Conservation (phyloP, 495 filamentous ascomycete species). For the Massariosphaeria phaeospora region DNA sequence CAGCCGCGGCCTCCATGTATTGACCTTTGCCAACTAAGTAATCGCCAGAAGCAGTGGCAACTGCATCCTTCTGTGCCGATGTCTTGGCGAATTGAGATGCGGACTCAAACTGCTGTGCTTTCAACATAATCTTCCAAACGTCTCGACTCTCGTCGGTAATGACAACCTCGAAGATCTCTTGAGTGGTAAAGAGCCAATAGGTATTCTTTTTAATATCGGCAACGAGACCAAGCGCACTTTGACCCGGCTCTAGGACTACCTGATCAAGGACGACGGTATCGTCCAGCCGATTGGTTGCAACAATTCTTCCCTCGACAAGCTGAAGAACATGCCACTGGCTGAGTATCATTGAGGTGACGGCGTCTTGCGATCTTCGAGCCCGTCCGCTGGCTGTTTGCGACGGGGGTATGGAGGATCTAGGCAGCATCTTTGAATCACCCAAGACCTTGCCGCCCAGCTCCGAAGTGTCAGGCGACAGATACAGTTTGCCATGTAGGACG, state of each 20-base stretch:
- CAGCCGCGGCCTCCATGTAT: constrained; percentile 76
- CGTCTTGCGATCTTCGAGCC: constrained; percentile 59
- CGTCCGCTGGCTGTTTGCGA: constrained; percentile 61
- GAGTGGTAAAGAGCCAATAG: constrained; percentile 87
- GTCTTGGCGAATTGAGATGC: constrained; percentile 75
- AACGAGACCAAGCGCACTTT: constrained; percentile 71
- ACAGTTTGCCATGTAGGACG: constrained; percentile 77
- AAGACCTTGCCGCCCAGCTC: constrained; percentile 61
- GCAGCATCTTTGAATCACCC: constrained; percentile 66
- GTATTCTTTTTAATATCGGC: constrained; percentile 90
- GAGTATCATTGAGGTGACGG: constrained; percentile 72
- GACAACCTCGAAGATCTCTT: constrained; percentile 90
- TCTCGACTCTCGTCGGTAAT: constrained; percentile 86
- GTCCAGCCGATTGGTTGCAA: constrained; percentile 80
- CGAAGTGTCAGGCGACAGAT: constrained; percentile 42
- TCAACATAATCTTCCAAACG: constrained; percentile 87
- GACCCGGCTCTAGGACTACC: constrained; percentile 71
- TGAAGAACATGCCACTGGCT: constrained; percentile 92
- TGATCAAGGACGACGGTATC: constrained; percentile 82
- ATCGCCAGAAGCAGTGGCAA: constrained; percentile 86
- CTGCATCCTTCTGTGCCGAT: constrained; percentile 73
- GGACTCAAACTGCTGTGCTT: constrained; percentile 77
- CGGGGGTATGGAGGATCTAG: constrained; percentile 63
- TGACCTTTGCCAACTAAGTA: constrained; percentile 72
- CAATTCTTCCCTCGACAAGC: constrained; percentile 72